Evolutionary conservation across 1,139 yeast species (phyloP), one percentile per base, ranked within the genome.

Genomic region (Hyphopichia burtonii): DNA sequence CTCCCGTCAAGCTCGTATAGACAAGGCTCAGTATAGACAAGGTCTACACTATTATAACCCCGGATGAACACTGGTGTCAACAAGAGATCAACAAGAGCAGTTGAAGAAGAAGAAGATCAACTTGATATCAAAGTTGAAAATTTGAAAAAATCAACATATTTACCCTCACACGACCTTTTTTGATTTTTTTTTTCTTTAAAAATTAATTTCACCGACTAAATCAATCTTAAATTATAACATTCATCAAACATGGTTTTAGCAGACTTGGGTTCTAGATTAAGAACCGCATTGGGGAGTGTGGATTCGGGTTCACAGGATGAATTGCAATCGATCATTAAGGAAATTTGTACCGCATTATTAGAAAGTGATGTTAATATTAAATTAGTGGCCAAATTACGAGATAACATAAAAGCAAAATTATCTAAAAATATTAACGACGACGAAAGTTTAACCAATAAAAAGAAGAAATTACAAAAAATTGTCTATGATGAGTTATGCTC

Each of bases 301-400:
- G 79, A 68, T 16, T 61, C 69, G 8, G 76, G 70, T 2, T 63
- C 74, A 1, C 70, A 66, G 37, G 65, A 61, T 30, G 78, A 73
- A 45, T 65, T 73, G 42, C 66, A 63, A 40, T 51, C 61, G 18
- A 80, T 91, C 83, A 69, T 93, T 51, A 93, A 93, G 61, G 96
- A 87, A 53, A 85, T 93, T 40, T 87, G 95, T 48, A 82, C 87
- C 44, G 99, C 99, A 0, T 75, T 93, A 46, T 72, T 93, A 47
- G 97, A 91, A 64, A 78, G 94, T 17, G 99, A 93, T 64, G 98
- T 93, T 28, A 94, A 93, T 59, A 82, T 94, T 56, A 81, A 80
- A 53, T 74, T 93, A 39, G 99, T 93, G 34, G 82, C 87, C 37
- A 77, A 74, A 47, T 70, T 93, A 49, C 78, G 97, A 58, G 86